Evolutionary conservation across 306 rosid species (phyloP).

Genomic region (Castanopsis chinensis): DNA sequence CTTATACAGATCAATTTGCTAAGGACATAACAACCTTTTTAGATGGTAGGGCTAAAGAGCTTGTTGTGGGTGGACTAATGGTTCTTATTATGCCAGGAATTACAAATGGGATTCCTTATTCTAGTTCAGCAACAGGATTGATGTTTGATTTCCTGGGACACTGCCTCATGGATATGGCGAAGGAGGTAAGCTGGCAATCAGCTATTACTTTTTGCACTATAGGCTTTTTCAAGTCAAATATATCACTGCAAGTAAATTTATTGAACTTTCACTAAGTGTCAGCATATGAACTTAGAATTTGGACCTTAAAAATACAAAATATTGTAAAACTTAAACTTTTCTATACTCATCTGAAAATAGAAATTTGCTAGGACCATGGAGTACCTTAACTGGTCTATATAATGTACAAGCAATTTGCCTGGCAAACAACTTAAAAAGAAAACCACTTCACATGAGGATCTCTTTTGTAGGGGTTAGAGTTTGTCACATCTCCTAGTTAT

Average conservation of each 20-base stretch:
- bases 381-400: not conserved
- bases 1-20: not conserved
- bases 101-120: not conserved
- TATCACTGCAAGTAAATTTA: not conserved
- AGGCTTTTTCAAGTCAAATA: not conserved
- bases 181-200: not conserved
- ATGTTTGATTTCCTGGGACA: not conserved
- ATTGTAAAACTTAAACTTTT: not conserved
- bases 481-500: not conserved
- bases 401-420: not conserved
- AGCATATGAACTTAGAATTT: not conserved
- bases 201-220: not conserved
- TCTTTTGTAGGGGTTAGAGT: not conserved
- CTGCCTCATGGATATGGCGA: slow-evolving; percentile 3
- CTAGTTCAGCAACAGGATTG: not conserved
- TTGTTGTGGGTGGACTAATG: not conserved
- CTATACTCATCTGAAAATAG: not conserved
- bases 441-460: not conserved
- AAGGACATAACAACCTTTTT: not conserved
- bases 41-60: not conserved
- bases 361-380: no score
- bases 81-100: not conserved
- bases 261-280: not conserved
- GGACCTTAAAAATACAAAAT: not conserved
- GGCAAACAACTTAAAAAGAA: not conserved